Conservation (phyloP, 1,284 basidiomycete genomes). For the Leccinum subrobustum region DNA sequence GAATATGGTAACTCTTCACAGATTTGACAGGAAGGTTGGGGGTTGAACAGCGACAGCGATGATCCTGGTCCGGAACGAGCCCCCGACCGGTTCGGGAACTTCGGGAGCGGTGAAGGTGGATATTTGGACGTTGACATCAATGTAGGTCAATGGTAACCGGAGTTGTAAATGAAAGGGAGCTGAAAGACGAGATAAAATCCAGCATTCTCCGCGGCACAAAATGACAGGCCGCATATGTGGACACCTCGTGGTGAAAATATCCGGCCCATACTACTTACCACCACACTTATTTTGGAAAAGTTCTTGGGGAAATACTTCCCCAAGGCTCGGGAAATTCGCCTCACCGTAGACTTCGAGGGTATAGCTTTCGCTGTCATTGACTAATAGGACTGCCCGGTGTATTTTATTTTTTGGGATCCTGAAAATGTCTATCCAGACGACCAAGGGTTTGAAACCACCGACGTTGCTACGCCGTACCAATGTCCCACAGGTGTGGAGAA, state of each 20-base stretch:
- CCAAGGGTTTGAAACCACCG: neutral
- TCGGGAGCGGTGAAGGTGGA: neutral
- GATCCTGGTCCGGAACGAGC: constrained; percentile 1
- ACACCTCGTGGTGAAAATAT: neutral
- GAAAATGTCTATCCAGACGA: neutral
- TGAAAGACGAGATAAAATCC: constrained; percentile 2
- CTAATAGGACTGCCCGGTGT: neutral
- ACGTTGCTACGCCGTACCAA: no score
- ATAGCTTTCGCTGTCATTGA: neutral
- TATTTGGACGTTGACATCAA: neutral
- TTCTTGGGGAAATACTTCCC: neutral
- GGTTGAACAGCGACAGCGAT: constrained; percentile 7
- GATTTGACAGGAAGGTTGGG: neutral
- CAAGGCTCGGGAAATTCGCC: neutral
- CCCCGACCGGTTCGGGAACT: neutral
- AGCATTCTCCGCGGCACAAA: neutral
- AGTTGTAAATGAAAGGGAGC: constrained; percentile 8
- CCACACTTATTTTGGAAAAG: neutral
- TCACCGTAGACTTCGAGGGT: neutral
- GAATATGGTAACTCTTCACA: neutral
- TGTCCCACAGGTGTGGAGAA: no score
- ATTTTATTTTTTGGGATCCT: neutral
- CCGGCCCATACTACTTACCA: neutral
- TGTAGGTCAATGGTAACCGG: neutral
- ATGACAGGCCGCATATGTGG: neutral